Conservation (phyloP, 768 basidiomycete genomes). For the Boletus bicolor region DNA sequence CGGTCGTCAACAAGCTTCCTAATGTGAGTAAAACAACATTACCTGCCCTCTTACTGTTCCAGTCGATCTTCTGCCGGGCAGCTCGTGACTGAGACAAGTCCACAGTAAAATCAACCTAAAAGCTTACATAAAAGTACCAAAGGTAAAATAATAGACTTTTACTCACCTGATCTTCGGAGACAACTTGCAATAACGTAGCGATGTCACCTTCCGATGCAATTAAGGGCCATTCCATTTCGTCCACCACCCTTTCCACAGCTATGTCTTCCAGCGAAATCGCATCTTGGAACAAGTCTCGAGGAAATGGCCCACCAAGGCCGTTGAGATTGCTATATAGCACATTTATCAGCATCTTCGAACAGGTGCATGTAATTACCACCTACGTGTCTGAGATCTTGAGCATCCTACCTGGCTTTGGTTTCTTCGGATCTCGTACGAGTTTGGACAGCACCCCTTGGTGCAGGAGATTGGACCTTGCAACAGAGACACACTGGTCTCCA, state of each 20-base stretch:
- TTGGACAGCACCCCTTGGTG: conserved; percentile 66
- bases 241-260: conserved; percentile 43
- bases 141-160: neutral
- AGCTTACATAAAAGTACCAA: neutral
- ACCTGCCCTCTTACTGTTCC: conserved; percentile 92
- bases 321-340: conserved; percentile 55
- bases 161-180: conserved; percentile 74
- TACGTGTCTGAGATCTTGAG: conserved; percentile 75
- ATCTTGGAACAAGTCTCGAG: conserved; percentile 67
- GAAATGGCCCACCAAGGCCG: conserved; percentile 59
- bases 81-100: conserved; percentile 61
- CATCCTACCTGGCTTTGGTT: conserved; percentile 66
- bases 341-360: neutral
- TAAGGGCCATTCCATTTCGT: conserved; percentile 77
- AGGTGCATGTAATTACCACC: conserved; percentile 3
- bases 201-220: conserved; percentile 78
- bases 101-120: conserved; percentile 67
- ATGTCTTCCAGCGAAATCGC: conserved; percentile 62
- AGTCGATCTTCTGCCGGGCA: conserved; percentile 59
- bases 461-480: conserved; percentile 59
- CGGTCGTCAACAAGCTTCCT: conserved; percentile 3
- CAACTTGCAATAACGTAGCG: conserved; percentile 71
- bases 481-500: conserved; percentile 53
- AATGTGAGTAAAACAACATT: conserved; percentile 11
- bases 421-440: conserved; percentile 57